Evolutionary conservation across 768 basidiomycete species (phyloP), one percentile per base, ranked within the genome.

Genomic region (Tricholoma hemisulphureum): DNA sequence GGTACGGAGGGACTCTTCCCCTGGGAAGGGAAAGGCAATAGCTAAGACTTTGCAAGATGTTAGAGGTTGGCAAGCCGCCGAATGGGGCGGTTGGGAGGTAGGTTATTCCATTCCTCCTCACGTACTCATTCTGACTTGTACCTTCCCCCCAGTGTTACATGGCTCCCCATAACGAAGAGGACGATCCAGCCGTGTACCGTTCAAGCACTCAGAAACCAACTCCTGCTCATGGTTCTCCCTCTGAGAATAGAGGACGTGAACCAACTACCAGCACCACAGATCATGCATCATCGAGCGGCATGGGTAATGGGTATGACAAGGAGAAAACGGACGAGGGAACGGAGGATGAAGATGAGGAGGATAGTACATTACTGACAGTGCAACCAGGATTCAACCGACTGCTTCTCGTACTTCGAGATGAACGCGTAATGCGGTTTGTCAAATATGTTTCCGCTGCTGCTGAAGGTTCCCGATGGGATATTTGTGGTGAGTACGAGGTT

Each of bases 11-110:
- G 39, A 48, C 31, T 68, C 65, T 3, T 56, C 70, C 63, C 60
- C 65, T 60, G 58, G 13, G 70, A 67, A 56, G 63, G 70, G 49
- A 26, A 62, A 73, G 67, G 55, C 71, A 57, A 14, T 60, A 26
- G 68, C 65, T 2, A 64, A 71, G 62, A 64, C 69, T 60, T 60
- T 60, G 53, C 72, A 67, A 34, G 68, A 74, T 41, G 65, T 67
- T 24, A 69, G 67, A 26, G 85, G 84, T 13, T 91, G 91, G 91
- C 79, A 83, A 67, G 78, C 78, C 14, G 88, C 88, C 10, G 85
- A 85, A 61, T 92, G 87, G 84, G 96, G 96, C 48, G 96, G 92
- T 16, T 98, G 95, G 95, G 95, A 98, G 82, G 92, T 91, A 58
- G 48, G 80, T 68, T 55, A 59, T 35, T 53, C 59, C 43, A 34